These are phyloP conservation scores for Daldinia bambusicola DNA, from an alignment of 495 filamentous ascomycete genomes.

Conservation along the genomic window DNA sequence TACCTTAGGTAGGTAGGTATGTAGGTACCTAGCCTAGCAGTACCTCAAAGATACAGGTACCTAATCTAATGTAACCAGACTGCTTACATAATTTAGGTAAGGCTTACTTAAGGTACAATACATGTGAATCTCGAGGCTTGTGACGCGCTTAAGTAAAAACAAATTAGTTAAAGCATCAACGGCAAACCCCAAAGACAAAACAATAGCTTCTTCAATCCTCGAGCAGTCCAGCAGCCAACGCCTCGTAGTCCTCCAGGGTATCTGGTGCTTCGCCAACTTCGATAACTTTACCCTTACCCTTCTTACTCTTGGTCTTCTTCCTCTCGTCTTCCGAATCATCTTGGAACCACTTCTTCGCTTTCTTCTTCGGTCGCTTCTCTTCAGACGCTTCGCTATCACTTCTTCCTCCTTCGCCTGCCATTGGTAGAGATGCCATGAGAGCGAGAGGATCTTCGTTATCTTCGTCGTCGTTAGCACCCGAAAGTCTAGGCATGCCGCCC, in stretches of 20 bases:
- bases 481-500: conserved; percentile 46
- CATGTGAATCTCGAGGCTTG: too few relatives aligned
- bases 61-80: too few relatives aligned
- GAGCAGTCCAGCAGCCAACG: conserved; percentile 83
- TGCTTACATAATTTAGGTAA: too few relatives aligned
- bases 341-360: conserved; percentile 55
- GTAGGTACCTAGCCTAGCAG: too few relatives aligned
- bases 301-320: conserved; percentile 58
- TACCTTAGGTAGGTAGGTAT: too few relatives aligned
- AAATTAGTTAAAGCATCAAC: too few relatives aligned
- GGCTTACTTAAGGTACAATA: too few relatives aligned
- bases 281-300: conserved; percentile 61
- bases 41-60: too few relatives aligned
- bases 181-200: too few relatives aligned
- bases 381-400: conserved; percentile 48
- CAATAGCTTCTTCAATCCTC: conserved; percentile 52
- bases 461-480: conserved; percentile 49
- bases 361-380: conserved; percentile 53
- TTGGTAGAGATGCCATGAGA: conserved; percentile 60
- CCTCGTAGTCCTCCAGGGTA: conserved; percentile 90
- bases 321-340: conserved; percentile 57
- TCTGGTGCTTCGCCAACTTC: conserved; percentile 73
- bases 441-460: conserved; percentile 63
- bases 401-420: conserved; percentile 50
- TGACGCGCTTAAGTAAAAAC: too few relatives aligned